Conservation (phyloP, 2,329 filamentous ascomycete species). For the Scolecobasidium constrictum region DNA sequence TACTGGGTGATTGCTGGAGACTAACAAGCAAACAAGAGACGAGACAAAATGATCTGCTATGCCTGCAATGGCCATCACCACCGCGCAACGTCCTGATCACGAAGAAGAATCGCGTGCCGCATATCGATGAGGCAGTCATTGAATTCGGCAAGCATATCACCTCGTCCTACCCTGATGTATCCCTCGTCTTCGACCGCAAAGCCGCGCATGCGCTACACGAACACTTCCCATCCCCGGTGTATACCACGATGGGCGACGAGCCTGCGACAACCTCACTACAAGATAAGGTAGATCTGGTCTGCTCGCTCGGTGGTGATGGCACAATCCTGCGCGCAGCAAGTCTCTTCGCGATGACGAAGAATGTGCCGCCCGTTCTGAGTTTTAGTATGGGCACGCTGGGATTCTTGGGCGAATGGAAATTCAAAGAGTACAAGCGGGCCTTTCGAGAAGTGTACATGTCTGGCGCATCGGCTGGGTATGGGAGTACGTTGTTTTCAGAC, state of each 20-base stretch:
- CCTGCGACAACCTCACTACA: constrained; percentile 38
- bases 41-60: constrained; percentile 48
- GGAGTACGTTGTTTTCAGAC: constrained; percentile 21
- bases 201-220: constrained; percentile 64
- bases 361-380: constrained; percentile 81
- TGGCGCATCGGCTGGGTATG: constrained; percentile 43
- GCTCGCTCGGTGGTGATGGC: constrained; percentile 87
- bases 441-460: constrained; percentile 91
- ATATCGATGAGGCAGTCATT: constrained; percentile 44
- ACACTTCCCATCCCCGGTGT: constrained; percentile 62
- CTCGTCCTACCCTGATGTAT: constrained; percentile 67
- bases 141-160: constrained; percentile 60
- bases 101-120: constrained; percentile 50
- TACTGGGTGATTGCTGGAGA: background rate
- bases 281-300: constrained; percentile 75
- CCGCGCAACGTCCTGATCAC: constrained; percentile 59
- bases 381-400: constrained; percentile 97
- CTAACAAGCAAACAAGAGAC: constrained; percentile 34
- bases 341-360: constrained; percentile 68
- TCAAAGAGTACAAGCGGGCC: constrained; percentile 80
- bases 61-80: constrained; percentile 56
- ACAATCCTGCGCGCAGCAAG: constrained; percentile 80
- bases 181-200: constrained; percentile 71
- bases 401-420: constrained; percentile 95
- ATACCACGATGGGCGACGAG: constrained; percentile 21